Conservation (phyloP, 257 asterid species). For the Fraxinus excelsior region DNA sequence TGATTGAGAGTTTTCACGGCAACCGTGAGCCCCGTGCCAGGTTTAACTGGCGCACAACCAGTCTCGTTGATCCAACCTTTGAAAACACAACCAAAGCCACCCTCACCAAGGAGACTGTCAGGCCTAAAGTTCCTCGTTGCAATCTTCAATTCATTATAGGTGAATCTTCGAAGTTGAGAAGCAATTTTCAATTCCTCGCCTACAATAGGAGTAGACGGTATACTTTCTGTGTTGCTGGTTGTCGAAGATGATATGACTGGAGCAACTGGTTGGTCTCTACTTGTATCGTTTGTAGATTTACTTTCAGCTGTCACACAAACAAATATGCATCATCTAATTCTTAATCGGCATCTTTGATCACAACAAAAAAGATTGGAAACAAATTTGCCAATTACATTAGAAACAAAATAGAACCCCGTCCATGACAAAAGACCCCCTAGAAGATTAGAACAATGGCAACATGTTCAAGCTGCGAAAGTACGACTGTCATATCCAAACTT, state of each 20-base stretch:
- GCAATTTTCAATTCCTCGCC: constrained; percentile 68
- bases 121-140: constrained; percentile 79
- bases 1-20: constrained; percentile 88
- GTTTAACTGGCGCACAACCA: constrained; percentile 62
- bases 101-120: constrained; percentile 80
- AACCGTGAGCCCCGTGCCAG: constrained; percentile 77
- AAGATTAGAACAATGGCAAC: neutral
- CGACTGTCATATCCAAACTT: neutral
- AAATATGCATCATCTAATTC: neutral
- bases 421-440: neutral
- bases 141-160: constrained; percentile 59
- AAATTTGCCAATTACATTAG: neutral
- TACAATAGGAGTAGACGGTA: constrained; percentile 62
- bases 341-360: neutral
- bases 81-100: constrained; percentile 90
- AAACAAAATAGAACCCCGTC: neutral
- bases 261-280: constrained; percentile 59
- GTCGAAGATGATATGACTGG: constrained; percentile 62
- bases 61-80: constrained; percentile 87
- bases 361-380: neutral
- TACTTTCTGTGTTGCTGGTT: constrained; percentile 59
- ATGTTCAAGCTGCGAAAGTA: neutral
- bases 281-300: constrained; percentile 57
- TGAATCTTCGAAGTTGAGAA: constrained; percentile 77
- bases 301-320: constrained; percentile 55